Percentiles rank a stretch among this genome's conserved stretches.
Conservation (phyloP, 108 stramenopile species). For the Skeletonema menzelii region DNA sequence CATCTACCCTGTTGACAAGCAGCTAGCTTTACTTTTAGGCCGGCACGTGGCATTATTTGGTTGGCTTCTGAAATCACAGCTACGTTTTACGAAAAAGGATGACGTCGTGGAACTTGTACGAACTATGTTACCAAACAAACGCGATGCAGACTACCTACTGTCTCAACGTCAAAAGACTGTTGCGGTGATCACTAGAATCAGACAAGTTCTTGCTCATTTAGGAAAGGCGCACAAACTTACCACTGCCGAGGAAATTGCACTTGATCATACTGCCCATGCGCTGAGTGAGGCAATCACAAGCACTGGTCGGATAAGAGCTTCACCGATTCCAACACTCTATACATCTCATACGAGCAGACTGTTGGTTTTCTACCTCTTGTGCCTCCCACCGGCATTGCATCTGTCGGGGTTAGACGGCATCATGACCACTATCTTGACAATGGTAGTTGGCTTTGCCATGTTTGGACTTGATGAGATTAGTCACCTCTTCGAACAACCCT, state of each 20-base stretch:
- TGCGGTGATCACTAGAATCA: conserved; percentile 44
- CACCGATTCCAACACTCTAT: conserved; percentile 56
- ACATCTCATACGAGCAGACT: conserved; percentile 47
- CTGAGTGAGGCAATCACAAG: conserved; percentile 37
- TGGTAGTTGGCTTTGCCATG: conserved; percentile 54
- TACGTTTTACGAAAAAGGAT: conserved; percentile 36
- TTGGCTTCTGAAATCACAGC: conserved; percentile 55
- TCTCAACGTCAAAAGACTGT: conserved; percentile 47
- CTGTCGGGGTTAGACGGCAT: conserved; percentile 19
- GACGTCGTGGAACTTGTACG: conserved; percentile 29
- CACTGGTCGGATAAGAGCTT: conserved; percentile 42
- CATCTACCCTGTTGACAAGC: conserved; percentile 40
- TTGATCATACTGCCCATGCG: conserved; percentile 37
- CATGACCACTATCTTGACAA: conserved; percentile 17
- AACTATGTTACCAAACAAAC: conserved; percentile 32
- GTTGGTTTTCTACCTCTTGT: conserved; percentile 47
- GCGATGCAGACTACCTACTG: conserved; percentile 43
- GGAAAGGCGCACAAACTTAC: conserved; percentile 13
- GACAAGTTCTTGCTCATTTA: conserved; percentile 47
- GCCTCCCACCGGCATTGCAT: conserved; percentile 43
- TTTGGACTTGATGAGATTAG: conserved; percentile 58
- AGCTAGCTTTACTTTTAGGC: conserved; percentile 35
- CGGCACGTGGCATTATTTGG: conserved; percentile 58
- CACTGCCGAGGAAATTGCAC: conserved; percentile 37
- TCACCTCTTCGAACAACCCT: conserved; percentile 57